Evolutionary conservation across 345 rosid species (phyloP), one percentile per base, ranked within the genome.

Genomic region (Citrus trifoliata): DNA sequence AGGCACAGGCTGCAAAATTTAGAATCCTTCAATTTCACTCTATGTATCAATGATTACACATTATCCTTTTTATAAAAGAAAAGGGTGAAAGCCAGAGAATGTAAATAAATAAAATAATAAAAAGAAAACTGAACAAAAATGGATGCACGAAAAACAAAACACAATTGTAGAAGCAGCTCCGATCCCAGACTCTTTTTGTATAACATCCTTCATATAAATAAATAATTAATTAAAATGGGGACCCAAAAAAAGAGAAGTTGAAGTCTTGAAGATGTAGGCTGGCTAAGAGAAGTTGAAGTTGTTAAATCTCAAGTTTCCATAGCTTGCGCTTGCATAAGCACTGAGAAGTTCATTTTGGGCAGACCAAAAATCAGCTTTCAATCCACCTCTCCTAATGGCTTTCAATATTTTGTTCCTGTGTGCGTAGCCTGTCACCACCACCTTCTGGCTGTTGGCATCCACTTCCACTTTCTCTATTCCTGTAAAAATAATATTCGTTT

Each of bases 381-480:
- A 73, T 60, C 89, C 89, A 18, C 84, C 76, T 80, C 89, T 80
- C 35, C 87, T 80, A 5, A 86, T 55, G 66, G 89, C 87, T 78
- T 82, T 86, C 8, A 86, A 74, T 19, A 86, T 76, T 66, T 86
- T 86, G 78, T 86, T 86, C 19, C 83, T 64, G 33, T 86, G 86
- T 35, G 82, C 85, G 71, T 84, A 86, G 22, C 86, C 84, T 65
- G 87, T 86, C 0, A 86, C 89, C 46, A 66, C 74, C 66, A 86
- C 89, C 71, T 86, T 86, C 76, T 86, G 80, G 28, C 84, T 78
- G 18, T 59, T 80, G 0, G 67, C 89, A 79, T 86, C 89, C 80
- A 87, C 89, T 68, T 87, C 87, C 62, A 87, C 89, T 74, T 82
- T 87, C 87, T 87, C 89, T 78, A 87, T 84, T 60, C 89, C 89